Percentiles rank a stretch among this genome's conserved stretches.
Evolutionary conservation across 768 basidiomycete genomes (phyloP).

Genomic region (Cyclocybe cylindracea): DNA sequence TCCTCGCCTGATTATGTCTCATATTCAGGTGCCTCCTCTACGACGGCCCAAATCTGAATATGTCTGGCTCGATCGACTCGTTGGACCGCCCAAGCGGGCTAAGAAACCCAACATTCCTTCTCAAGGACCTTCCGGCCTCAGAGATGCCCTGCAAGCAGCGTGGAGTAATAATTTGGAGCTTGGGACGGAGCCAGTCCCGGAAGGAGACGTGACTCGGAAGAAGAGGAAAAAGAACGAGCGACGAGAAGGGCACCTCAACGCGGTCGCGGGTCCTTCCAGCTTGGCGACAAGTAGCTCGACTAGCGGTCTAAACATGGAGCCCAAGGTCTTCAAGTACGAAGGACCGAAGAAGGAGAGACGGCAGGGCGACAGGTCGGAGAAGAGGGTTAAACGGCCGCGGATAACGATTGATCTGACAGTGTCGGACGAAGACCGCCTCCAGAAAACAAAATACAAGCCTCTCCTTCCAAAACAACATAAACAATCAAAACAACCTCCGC

Average conservation of each 20-base stretch:
- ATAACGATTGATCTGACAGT: constrained; percentile 1
- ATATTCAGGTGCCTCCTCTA: constrained; percentile 26
- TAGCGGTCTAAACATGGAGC: not conserved
- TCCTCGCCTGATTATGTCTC: constrained; percentile 14
- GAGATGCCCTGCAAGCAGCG: constrained; percentile 14
- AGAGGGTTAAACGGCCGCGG: not conserved
- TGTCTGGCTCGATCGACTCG: not conserved
- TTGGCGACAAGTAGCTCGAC: not conserved
- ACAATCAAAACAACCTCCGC: not conserved
- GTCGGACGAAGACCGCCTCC: not conserved
- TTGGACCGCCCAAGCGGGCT: not conserved
- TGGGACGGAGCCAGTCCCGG: constrained; percentile 3
- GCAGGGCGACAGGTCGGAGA: constrained; percentile 2
- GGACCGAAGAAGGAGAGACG: not conserved
- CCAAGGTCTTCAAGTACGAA: not conserved
- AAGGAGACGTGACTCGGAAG: not conserved
- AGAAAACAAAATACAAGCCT: not conserved
- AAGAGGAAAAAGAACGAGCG: not conserved
- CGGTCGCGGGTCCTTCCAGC: not conserved
- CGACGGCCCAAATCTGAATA: constrained; percentile 16
- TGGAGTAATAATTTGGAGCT: constrained; percentile 13
- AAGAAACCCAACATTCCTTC: not conserved
- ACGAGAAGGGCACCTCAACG: not conserved
- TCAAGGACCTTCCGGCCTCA: not conserved
- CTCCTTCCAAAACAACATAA: not conserved